Evolutionary conservation across 306 rosid species (phyloP).

Genomic region (Nissolia schottii): DNA sequence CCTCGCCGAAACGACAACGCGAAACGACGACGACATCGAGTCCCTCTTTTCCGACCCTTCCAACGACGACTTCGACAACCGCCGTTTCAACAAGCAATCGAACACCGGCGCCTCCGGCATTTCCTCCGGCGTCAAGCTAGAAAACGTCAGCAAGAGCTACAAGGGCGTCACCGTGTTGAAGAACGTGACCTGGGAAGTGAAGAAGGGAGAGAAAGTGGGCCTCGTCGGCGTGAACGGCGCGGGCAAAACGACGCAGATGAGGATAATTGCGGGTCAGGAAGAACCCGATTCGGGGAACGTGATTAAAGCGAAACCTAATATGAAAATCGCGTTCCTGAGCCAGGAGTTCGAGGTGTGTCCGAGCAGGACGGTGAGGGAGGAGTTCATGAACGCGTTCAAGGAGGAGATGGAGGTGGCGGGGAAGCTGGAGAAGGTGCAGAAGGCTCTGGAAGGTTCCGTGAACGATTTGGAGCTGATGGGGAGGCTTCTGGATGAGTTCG

Average conservation of each 20-base stretch:
- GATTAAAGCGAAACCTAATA: constrained; percentile 61
- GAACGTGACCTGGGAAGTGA: constrained; percentile 84
- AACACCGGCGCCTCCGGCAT: constrained; percentile 62
- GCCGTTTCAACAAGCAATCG: constrained; percentile 39
- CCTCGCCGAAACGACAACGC: not conserved
- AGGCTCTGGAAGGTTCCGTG: constrained; percentile 74
- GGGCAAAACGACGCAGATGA: constrained; percentile 93
- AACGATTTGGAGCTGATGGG: constrained; percentile 93
- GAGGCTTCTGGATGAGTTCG: constrained; percentile 90
- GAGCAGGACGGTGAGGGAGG: constrained; percentile 88
- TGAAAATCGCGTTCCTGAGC: constrained; percentile 86
- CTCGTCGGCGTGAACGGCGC: constrained; percentile 94
- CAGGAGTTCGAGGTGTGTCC: constrained; percentile 88
- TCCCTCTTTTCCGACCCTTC: constrained; percentile 57
- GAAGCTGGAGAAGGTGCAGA: constrained; percentile 85
- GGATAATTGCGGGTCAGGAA: constrained; percentile 80
- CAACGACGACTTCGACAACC: constrained; percentile 31
- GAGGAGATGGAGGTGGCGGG: constrained; percentile 83
- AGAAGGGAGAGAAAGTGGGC: constrained; percentile 88
- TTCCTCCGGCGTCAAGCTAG: constrained; percentile 79
- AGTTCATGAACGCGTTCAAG: constrained; percentile 79
- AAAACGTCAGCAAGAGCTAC: constrained; percentile 62
- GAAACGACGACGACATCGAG: constrained; percentile 53
- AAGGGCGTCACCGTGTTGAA: constrained; percentile 83
- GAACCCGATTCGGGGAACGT: constrained; percentile 86